Evolutionary conservation across 2,329 filamentous ascomycete species (phyloP).

Genomic region (Westerdykella aurantiaca): DNA sequence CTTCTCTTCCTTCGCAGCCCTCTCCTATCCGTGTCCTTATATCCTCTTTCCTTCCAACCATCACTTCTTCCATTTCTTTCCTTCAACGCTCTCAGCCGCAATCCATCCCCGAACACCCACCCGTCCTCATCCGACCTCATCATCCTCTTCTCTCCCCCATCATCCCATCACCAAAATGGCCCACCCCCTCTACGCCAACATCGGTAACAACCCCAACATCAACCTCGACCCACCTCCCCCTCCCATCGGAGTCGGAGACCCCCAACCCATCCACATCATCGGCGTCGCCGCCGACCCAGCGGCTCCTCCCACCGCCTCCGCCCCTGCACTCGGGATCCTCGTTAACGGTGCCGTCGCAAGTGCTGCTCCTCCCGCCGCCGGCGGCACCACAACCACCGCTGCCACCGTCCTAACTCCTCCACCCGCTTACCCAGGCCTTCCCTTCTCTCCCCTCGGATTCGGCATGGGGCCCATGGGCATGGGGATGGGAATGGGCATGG

Average conservation of each 20-base stretch:
- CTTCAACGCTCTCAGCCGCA: too few relatives aligned
- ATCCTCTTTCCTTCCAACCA: too few relatives aligned
- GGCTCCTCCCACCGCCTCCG: neutral
- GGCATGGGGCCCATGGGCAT: constrained; percentile 19
- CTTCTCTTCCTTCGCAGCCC: too few relatives aligned
- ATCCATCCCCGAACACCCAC: too few relatives aligned
- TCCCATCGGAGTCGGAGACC: constrained; percentile 11
- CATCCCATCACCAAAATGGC: too few relatives aligned
- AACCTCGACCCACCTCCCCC: constrained; percentile 29
- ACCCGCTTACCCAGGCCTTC: constrained; percentile 5
- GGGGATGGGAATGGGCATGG: neutral
- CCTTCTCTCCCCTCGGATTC: constrained; percentile 15
- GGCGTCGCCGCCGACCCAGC: constrained; percentile 1
- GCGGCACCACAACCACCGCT: constrained; percentile 12
- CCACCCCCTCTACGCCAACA: constrained; percentile 23
- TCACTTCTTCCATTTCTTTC: too few relatives aligned
- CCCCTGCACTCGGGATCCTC: neutral
- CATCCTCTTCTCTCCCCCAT: too few relatives aligned
- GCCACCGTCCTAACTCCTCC: constrained; percentile 5
- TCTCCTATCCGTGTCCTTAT: too few relatives aligned
- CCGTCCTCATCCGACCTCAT: too few relatives aligned
- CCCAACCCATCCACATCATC: constrained; percentile 5
- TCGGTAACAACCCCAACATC: constrained; percentile 32
- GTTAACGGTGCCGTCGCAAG: constrained; percentile 9
- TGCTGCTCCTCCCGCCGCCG: constrained; percentile 8